Conservation (phyloP, 2,329 filamentous ascomycete genomes). For the Cytospora piceae region DNA sequence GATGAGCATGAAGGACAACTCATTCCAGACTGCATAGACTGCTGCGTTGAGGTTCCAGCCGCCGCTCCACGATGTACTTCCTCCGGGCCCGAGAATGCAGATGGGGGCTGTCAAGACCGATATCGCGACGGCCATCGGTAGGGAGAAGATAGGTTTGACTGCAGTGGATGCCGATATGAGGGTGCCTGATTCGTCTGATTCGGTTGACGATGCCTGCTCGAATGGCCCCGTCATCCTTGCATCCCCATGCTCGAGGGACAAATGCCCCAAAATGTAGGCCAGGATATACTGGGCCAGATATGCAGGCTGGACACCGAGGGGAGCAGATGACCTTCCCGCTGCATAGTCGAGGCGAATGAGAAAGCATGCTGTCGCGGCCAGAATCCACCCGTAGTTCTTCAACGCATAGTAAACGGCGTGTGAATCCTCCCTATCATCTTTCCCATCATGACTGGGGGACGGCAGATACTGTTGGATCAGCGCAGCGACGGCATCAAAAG, state of each 20-base stretch:
- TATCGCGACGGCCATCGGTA: slow-evolving; percentile 8
- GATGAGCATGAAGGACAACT: slow-evolving; percentile 31
- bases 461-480: slow-evolving; percentile 5
- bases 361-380: slow-evolving; percentile 18
- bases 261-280: slow-evolving; percentile 32
- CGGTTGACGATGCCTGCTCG: not conserved
- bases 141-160: not conserved
- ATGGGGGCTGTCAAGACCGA: not conserved
- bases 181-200: slow-evolving; percentile 2
- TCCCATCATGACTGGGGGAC: no score
- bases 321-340: slow-evolving; percentile 28
- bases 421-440: not conserved
- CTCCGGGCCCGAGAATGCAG: not conserved
- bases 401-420: not conserved
- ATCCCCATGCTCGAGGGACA: slow-evolving; percentile 11
- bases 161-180: not conserved
- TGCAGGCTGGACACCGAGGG: slow-evolving; percentile 31
- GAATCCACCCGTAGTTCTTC: slow-evolving; percentile 15
- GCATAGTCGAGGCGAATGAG: slow-evolving; percentile 32
- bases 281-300: slow-evolving; percentile 33
- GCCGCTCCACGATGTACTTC: not conserved
- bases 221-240: not conserved
- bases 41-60: slow-evolving; percentile 25
- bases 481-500: slow-evolving; percentile 30
- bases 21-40: slow-evolving; percentile 33